These are phyloP conservation scores for Xerocomellus amylosporus DNA, from an alignment of 768 basidiomycete species.

Conservation along the genomic window DNA sequence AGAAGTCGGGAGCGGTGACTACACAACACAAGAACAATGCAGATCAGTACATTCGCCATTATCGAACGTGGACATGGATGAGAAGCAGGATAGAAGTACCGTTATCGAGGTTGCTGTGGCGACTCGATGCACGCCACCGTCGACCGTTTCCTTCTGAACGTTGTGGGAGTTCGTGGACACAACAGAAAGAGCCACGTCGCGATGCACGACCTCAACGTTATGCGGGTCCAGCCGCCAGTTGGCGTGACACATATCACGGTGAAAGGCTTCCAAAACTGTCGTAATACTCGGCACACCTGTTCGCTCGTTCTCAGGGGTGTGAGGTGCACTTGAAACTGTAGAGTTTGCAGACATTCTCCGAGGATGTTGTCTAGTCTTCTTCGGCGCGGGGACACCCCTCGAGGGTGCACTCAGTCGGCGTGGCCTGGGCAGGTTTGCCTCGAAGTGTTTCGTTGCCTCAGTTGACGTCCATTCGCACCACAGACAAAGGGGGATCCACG, in stretches of 20 bases:
- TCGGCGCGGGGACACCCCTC: conserved; percentile 11
- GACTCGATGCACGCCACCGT: conserved; percentile 24
- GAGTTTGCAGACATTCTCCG: conserved; percentile 25
- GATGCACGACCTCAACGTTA: conserved; percentile 8
- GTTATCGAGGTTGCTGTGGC: conserved; percentile 27
- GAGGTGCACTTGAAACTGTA: conserved; percentile 15
- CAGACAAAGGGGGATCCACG: conserved; percentile 47
- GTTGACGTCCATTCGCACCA: conserved; percentile 51
- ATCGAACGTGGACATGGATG: conserved; percentile 6
- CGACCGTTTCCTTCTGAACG: conserved; percentile 15
- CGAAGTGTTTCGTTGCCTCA: conserved; percentile 39
- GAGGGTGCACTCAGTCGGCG: conserved; percentile 32
- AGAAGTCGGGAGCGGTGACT: conserved; percentile 23
- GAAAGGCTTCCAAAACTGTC: conserved; percentile 24
- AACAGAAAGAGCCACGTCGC: background rate
- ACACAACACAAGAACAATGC: conserved; percentile 8
- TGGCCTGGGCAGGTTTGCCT: conserved; percentile 37
- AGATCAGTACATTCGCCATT: conserved; percentile 22
- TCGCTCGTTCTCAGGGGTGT: conserved; percentile 23
- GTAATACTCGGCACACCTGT: conserved; percentile 28
- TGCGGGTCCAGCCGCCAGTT: conserved; percentile 10
- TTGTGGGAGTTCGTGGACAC: conserved; percentile 5
- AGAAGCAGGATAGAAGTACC: conserved; percentile 27
- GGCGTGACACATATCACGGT: conserved; percentile 21
- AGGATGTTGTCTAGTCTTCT: conserved; percentile 5